Conservation (phyloP, 305 asterid genomes). For the Fraxinus sp. region DNA sequence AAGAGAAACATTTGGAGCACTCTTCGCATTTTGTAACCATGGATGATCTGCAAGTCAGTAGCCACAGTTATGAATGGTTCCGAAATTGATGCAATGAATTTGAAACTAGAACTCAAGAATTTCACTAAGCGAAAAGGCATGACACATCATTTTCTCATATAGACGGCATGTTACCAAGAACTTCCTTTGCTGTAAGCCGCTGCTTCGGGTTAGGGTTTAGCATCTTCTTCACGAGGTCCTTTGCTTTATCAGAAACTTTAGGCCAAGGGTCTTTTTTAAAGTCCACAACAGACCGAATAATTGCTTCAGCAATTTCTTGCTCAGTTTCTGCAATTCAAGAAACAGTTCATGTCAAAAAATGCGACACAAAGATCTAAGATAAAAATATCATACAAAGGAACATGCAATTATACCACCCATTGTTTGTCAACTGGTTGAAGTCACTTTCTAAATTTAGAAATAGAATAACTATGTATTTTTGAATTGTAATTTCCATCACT, state of each 20-base stretch:
- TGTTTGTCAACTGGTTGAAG: not conserved
- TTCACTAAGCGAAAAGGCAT: not conserved
- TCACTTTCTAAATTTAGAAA: not conserved
- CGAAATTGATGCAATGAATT: not conserved
- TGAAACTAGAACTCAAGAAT: not conserved
- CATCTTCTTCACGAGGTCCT: conserved; percentile 67
- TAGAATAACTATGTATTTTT: not conserved
- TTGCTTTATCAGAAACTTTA: conserved; percentile 63
- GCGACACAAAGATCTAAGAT: conserved; percentile 1
- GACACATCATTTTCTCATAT: not conserved
- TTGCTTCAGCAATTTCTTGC: conserved; percentile 68
- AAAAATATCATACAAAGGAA: not conserved
- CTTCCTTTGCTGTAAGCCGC: conserved; percentile 58
- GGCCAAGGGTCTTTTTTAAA: conserved; percentile 72
- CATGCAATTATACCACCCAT: not conserved
- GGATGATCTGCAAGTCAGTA: conserved; percentile 59
- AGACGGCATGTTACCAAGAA: conserved; percentile 39
- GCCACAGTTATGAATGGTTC: conserved; percentile 17
- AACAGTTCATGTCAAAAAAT: not conserved
- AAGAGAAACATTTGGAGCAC: conserved; percentile 62
- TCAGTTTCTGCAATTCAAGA: conserved; percentile 55
- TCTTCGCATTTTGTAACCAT: conserved; percentile 61
- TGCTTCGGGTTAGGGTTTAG: conserved; percentile 53
- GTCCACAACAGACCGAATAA: conserved; percentile 55
- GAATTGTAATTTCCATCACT: not conserved